Percentiles rank a stretch among this genome's conserved stretches.
Evolutionary conservation across 768 basidiomycete species (phyloP).

Genomic region (Cyclocybe cylindracea): DNA sequence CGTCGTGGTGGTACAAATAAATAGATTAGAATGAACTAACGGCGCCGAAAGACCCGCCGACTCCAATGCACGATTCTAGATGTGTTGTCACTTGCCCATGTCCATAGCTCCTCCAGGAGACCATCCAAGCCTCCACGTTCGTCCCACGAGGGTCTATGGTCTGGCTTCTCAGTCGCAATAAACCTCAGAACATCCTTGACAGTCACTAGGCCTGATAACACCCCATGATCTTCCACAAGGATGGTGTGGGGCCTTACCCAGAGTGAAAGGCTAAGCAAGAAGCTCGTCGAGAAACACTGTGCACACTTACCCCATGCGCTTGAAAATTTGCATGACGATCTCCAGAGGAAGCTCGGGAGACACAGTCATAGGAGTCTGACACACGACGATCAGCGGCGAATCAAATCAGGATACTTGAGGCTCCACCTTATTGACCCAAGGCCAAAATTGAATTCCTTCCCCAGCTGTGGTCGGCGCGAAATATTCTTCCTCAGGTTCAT

Average conservation of each 20-base stretch:
- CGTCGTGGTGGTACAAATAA: conserved; percentile 4
- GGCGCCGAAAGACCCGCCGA: conserved; percentile 36
- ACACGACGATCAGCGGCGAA: not conserved
- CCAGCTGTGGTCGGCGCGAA: conserved; percentile 60
- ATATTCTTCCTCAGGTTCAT: conserved; percentile 52
- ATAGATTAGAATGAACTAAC: conserved; percentile 16
- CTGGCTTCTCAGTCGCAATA: conserved; percentile 62
- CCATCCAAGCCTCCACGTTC: conserved; percentile 67
- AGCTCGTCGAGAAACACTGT: conserved; percentile 3
- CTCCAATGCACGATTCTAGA: conserved; percentile 39
- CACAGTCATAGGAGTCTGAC: conserved; percentile 90
- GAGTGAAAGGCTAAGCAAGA: conserved; percentile 4
- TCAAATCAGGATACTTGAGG: not conserved
- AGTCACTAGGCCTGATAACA: conserved; percentile 83
- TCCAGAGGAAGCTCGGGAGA: conserved; percentile 91
- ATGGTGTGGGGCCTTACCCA: conserved; percentile 86
- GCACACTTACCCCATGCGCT: conserved; percentile 87
- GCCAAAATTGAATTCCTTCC: conserved; percentile 69
- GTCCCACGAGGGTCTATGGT: conserved; percentile 57
- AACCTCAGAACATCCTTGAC: conserved; percentile 96
- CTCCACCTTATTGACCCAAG: conserved; percentile 93
- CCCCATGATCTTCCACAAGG: conserved; percentile 85
- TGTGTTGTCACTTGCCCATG: conserved; percentile 42
- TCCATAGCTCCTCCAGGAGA: conserved; percentile 62
- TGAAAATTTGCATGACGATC: conserved; percentile 97